phyloP scores from a whole-genome alignment of 2,329 filamentous ascomycete species.

The Aspergillus fumigatiaffinis region DNA sequence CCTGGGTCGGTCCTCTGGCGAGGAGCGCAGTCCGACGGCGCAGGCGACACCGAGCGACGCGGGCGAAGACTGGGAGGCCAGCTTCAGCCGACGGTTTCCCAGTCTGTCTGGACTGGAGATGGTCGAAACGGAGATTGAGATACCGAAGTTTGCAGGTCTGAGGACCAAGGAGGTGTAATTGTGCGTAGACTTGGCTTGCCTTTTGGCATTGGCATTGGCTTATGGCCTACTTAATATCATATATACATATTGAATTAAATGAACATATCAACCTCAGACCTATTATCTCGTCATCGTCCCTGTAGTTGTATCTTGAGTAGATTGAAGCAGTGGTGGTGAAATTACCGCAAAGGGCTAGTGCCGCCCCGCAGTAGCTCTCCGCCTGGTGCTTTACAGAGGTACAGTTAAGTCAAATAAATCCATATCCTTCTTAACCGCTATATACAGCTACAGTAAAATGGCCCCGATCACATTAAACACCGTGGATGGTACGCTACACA shows the following conservation, averaged over 20 bases:
- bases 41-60: slow-evolving; percentile 23
- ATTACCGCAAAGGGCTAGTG: slow-evolving; percentile 11
- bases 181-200: slow-evolving; percentile 2
- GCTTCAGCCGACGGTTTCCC: slow-evolving; percentile 83
- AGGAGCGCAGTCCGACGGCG: slow-evolving; percentile 26
- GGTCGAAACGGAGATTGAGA: slow-evolving; percentile 66
- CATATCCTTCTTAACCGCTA: neutral
- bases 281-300: neutral
- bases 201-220: neutral
- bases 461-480: slow-evolving; percentile 32
- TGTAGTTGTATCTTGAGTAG: neutral
- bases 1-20: slow-evolving; percentile 10
- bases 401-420: neutral
- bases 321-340: neutral
- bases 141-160: slow-evolving; percentile 34
- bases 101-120: slow-evolving; percentile 81
- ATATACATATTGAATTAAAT: slow-evolving; percentile 1
- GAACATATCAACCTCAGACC: neutral
- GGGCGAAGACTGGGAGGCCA: slow-evolving; percentile 59
- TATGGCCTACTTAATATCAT: slow-evolving; percentile 5
- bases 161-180: slow-evolving; percentile 42
- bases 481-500: slow-evolving; percentile 29
- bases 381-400: neutral
- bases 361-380: neutral
- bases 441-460: slow-evolving; percentile 21